Percentiles rank a stretch among this genome's conserved stretches.
These are phyloP conservation scores for Tilletia caries DNA, from an alignment of 1,284 basidiomycete species.

Conservation along the genomic window DNA sequence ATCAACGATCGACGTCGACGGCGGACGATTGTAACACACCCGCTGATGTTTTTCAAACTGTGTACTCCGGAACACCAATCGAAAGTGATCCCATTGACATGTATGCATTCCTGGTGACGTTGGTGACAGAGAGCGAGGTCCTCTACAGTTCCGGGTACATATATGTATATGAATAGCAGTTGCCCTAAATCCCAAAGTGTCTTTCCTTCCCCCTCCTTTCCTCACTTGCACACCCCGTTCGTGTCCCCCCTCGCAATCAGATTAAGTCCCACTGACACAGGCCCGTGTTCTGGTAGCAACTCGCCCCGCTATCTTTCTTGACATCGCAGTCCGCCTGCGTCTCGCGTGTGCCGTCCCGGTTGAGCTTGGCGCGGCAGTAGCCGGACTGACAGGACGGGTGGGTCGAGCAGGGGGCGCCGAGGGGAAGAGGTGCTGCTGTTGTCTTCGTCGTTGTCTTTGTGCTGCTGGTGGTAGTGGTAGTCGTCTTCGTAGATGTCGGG, in stretches of 20 bases:
- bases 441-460: constrained; percentile 14
- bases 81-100: no score
- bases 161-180: no score
- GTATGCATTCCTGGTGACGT: no score
- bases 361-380: constrained; percentile 8
- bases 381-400: neutral
- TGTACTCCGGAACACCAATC: no score
- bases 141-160: no score
- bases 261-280: neutral
- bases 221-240: constrained; percentile 1
- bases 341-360: neutral
- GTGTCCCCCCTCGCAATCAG: neutral
- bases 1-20: no score
- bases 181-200: no score
- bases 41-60: no score
- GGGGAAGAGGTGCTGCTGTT: neutral
- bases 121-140: no score
- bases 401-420: neutral
- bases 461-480: constrained; percentile 1
- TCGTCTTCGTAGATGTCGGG: neutral
- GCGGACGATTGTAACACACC: no score
- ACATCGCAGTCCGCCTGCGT: neutral
- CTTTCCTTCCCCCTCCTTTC: no score
- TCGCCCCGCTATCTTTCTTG: neutral
- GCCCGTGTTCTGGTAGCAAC: neutral